Evolutionary conservation across 768 basidiomycete genomes (phyloP), one percentile per base, ranked within the genome.

Genomic region (Serendipita sp.): DNA sequence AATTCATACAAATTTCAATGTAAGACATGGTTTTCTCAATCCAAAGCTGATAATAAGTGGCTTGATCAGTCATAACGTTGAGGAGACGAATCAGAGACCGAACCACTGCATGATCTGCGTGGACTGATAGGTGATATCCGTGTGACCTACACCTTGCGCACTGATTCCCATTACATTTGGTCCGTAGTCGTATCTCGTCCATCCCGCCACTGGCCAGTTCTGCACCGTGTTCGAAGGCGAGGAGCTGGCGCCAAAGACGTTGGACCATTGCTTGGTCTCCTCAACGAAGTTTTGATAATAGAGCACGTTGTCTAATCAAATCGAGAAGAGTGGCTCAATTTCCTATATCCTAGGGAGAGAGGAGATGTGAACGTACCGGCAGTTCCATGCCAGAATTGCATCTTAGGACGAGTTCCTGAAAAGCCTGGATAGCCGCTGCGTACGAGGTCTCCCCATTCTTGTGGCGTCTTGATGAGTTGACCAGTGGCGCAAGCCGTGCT

Each of bases 331-430:
- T 50, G 8, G 2, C 1, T 62, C 33, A 29, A 40, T n/a, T 27
- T n/a, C 1, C 2, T 18, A 27, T 16, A 13, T 23, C 62, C 8
- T 6, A 23, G 52, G 40, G 40, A 13, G 40, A 40, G 13, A 40
- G 40, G 40, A 40, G 13, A 40, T 2, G 2, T 5, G 40, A 40
- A 23, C n/a, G 34, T 40, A 40, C 40, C 40, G 72, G 68, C 69
- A 0, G 81, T 81, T 63, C 81, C 81, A 71, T 81, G 80, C 78
- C 79, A 81, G 55, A 80, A 72, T 69, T 80, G 79, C 68, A 83
- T 73, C 66, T 76, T 79, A 4, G 81, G 80, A 50, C 77, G 74
- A 13, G 74, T 15, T 27, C 81, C 81, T 23, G 78, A 78, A 71
- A 76, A 82, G 18, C 80, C 80, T 15, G 80, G 80, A 70, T 76